Evolutionary conservation across 2,329 filamentous ascomycete species (phyloP), one percentile per base, ranked within the genome.

Genomic region (Orbilia oligospora): DNA sequence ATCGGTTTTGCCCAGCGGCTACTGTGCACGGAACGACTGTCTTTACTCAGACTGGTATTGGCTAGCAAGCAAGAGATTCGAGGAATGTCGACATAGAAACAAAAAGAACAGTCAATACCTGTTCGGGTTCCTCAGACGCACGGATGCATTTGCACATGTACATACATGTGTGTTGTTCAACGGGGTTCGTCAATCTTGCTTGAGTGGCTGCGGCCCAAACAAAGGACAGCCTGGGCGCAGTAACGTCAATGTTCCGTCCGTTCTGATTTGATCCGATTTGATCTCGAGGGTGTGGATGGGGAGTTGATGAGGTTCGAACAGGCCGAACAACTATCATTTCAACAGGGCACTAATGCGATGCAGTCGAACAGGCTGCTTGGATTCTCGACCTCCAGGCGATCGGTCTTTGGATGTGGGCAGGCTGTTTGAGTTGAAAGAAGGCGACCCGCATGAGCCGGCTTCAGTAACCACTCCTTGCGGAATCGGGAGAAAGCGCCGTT

Each of bases 401-500:
- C 65, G 48, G 46, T 58, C 64, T 51, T 33, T 48, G 16, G 36
- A 69, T 55, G 53, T 66, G 56, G 63, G 71, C 64, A 66, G 72
- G 58, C 67, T 61, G 67, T 77, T 77, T 71, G 73, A 63, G 67
- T 77, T 77, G 73, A 53, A 77, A 77, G 67, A 71, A 77, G 67
- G 73, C 73, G 73, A 77, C 73, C 73, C 73, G 73, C 73, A 77
- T 66, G 58, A 68, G 73, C 73, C 73, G 73, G 73, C 73, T 77
- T 77, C 73, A 77, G 73, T 56, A 71, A 77, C 73, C 67, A 71
- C 66, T 71, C 73, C 73, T 77, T 77, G 67, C 73, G 73, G 73
- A 77, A 71, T 77, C 73, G 73, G 73, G 73, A 77, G 73, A 77
- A 77, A 77, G 73, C 73, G 73, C 73, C 73, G 67, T 71, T 77